These are phyloP conservation scores for Talaromyces verruculosus DNA, from an alignment of 2,329 filamentous ascomycete species.

Conservation along the genomic window DNA sequence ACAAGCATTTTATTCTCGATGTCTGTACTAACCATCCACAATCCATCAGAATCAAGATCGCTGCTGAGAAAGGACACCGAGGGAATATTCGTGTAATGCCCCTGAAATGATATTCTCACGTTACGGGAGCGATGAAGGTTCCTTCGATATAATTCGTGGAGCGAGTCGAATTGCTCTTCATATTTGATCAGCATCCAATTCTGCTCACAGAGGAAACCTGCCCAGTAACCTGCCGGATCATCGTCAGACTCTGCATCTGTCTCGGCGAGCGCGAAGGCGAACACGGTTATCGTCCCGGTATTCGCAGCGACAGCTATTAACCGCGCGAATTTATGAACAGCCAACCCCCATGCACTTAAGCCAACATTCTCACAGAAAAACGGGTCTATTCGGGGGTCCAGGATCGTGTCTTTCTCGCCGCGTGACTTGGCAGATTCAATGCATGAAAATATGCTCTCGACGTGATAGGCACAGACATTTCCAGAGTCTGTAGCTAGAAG, in stretches of 20 bases:
- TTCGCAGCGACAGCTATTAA: conserved; percentile 87
- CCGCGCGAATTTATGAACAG: conserved; percentile 76
- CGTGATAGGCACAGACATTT: conserved; percentile 71
- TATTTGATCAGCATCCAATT: conserved; percentile 38
- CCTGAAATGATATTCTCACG: conserved; percentile 43
- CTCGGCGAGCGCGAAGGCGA: conserved; percentile 58
- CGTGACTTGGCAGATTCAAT: conserved; percentile 38
- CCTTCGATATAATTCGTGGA: conserved; percentile 31
- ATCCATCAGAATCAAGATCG: conserved; percentile 54
- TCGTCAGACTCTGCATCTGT: conserved; percentile 24
- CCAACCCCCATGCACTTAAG: conserved; percentile 82
- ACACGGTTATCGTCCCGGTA: conserved; percentile 57
- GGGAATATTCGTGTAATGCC: conserved; percentile 56
- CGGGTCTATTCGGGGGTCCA: conserved; percentile 39
- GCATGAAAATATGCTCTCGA: conserved; percentile 50
- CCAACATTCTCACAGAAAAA: conserved; percentile 78
- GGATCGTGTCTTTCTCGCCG: conserved; percentile 29
- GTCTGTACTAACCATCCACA: conserved; percentile 59
- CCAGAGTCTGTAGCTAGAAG: conserved; percentile 71
- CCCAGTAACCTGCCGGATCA: conserved; percentile 23
- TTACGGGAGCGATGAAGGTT: conserved; percentile 42
- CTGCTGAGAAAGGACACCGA: conserved; percentile 60
- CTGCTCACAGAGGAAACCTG: conserved; percentile 27
- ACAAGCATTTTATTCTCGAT: conserved; percentile 53
- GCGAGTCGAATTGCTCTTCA: conserved; percentile 28